Evolutionary conservation across 768 basidiomycete species (phyloP).

Genomic region (Kwoniella newhampshirensis): DNA sequence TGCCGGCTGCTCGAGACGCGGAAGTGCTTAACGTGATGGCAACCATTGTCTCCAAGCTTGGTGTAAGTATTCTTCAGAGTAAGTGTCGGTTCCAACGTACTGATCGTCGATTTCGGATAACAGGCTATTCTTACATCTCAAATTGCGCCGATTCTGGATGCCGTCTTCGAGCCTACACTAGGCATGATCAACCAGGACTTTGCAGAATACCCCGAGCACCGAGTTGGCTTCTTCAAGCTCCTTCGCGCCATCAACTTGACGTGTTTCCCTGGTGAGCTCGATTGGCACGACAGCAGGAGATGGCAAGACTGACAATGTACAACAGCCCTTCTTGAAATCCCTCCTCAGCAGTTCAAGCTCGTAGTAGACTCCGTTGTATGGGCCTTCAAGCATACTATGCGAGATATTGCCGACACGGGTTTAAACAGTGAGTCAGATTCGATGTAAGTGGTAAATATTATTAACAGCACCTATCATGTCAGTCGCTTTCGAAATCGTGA

Average conservation of each 20-base stretch:
- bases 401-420: conserved; percentile 88
- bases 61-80: conserved; percentile 60
- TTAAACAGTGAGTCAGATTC: conserved; percentile 51
- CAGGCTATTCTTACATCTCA: conserved; percentile 85
- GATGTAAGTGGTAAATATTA: not conserved
- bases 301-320: not conserved
- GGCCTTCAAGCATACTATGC: conserved; percentile 99
- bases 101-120: conserved; percentile 1
- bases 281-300: no score
- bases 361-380: conserved; percentile 98
- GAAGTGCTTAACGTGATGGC: conserved; percentile 98
- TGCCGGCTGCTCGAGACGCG: conserved; percentile 88
- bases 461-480: not conserved
- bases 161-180: conserved; percentile 93
- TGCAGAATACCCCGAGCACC: conserved; percentile 96
- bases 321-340: conserved; percentile 75
- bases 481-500: conserved; percentile 92
- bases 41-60: conserved; percentile 82
- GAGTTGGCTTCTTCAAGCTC: conserved; percentile 94
- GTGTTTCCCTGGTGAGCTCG: conserved; percentile 89
- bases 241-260: conserved; percentile 85
- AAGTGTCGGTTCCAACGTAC: not conserved
- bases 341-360: conserved; percentile 91
- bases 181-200: conserved; percentile 99
- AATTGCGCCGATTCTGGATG: conserved; percentile 91